A percentile compares a stretch with the other conserved stretches of the same genome.
Conservation (phyloP, 2,329 filamentous ascomycete species). For the Aspergillus cejpii region DNA sequence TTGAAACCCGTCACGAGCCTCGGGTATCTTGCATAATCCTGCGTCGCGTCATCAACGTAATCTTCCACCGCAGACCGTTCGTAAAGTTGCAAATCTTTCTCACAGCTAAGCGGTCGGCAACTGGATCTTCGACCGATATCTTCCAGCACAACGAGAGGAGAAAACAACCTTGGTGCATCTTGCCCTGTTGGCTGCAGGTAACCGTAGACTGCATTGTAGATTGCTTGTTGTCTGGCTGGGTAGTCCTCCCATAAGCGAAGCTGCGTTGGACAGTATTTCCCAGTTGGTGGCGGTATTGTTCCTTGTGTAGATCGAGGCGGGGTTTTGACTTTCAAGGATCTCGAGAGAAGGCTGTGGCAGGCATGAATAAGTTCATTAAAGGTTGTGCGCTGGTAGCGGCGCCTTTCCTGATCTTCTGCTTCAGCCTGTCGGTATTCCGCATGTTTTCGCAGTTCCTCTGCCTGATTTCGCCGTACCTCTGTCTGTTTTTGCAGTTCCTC, state of each 20-base stretch:
- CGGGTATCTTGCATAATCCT: slow-evolving; percentile 22
- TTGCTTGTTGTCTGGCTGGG: slow-evolving; percentile 6
- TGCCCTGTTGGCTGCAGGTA: slow-evolving; percentile 6
- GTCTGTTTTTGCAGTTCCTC: slow-evolving; percentile 6
- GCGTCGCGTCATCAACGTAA: slow-evolving; percentile 23
- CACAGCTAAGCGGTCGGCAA: slow-evolving; percentile 21
- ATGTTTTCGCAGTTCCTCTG: slow-evolving; percentile 11
- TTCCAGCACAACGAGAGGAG: slow-evolving; percentile 11
- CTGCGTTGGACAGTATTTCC: slow-evolving; percentile 10
- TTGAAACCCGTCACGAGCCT: slow-evolving; percentile 20
- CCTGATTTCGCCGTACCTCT: neutral
- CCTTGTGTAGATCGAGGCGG: slow-evolving; percentile 10
- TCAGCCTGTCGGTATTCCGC: no score
- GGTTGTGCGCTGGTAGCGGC: slow-evolving; percentile 6
- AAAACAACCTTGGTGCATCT: slow-evolving; percentile 6
- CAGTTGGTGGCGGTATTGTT: slow-evolving; percentile 8
- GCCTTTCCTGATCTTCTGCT: slow-evolving; percentile 2
- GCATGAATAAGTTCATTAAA: slow-evolving; percentile 6
- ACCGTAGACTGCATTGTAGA: slow-evolving; percentile 9
- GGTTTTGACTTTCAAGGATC: slow-evolving; percentile 4
- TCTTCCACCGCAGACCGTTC: slow-evolving; percentile 26
- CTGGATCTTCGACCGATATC: slow-evolving; percentile 16
- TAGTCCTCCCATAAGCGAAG: slow-evolving; percentile 9
- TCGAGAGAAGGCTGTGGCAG: slow-evolving; percentile 8
- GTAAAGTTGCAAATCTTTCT: slow-evolving; percentile 26